Base-by-base conservation (phyloP, 2,329 filamentous ascomycete species). In the Colletotrichum limetticola region DNA sequence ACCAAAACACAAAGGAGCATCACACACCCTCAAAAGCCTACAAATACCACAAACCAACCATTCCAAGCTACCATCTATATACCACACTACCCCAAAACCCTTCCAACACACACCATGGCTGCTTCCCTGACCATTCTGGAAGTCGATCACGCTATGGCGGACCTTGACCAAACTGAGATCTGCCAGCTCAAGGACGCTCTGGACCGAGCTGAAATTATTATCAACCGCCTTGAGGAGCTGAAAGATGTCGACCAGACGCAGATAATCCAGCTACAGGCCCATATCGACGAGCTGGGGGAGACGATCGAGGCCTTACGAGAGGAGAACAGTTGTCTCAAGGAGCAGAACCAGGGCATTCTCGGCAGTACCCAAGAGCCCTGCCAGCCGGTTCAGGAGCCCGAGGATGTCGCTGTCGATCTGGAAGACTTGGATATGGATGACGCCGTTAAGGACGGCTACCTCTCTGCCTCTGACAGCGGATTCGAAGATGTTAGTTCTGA, bases 21-120 rank as follows among this genome's bases (percentile, higher is more conserved):
- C 12, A 19, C 19, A 11, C 19, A 11, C 6, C 42, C 8, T 8
- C 42, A n/a, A 49, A 32, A 35, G 7, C 28, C 19, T n/a, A 19
- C 14, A 19, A 42, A 42, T 42, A 16, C 9, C 12, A 7, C 22
- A 2, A n/a, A 26, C 7, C 61, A 63, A 16, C 4, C 9, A n/a
- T 2, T 4, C 19, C n/a, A 53, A 1, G 1, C 46, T 6, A 74
- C 42, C 73, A 76, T 85, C 82, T 49, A 77, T 16, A 66, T 16
- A 58, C 24, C 8, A 49, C n/a, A 5, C 24, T 8, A n/a, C 16
- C 42, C 19, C 7, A 1, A 24, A 32, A 49, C 0, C 5, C 9
- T 16, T 7, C 26, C 1, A 12, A 16, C 19, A 2, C 30, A 26
- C 26, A 49, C 16, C 2, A 66, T 66, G 53, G 24, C 53, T 7